Conservation (phyloP, 2,329 filamentous ascomycete species). For the Calonectria naviculata region DNA sequence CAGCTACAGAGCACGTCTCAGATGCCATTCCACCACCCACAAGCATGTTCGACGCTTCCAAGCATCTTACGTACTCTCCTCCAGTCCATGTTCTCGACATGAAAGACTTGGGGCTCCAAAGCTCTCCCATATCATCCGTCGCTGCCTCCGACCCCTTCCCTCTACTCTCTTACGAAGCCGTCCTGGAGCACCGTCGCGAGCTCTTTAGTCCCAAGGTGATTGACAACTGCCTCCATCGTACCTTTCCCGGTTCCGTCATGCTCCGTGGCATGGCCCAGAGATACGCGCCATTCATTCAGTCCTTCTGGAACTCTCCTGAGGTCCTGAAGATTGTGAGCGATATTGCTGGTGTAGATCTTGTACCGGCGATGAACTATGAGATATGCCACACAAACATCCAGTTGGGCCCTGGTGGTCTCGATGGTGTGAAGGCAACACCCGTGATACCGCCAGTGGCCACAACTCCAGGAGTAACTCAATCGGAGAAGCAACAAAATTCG, state of each 20-base stretch:
- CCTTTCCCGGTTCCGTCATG: conserved; percentile 62
- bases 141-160: conserved; percentile 75
- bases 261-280: conserved; percentile 55
- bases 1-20: not conserved
- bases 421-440: conserved; percentile 39
- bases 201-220: conserved; percentile 67
- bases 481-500: not conserved
- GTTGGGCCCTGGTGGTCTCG: conserved; percentile 32
- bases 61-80: conserved; percentile 65
- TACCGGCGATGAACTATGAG: conserved; percentile 67
- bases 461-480: conserved; percentile 1
- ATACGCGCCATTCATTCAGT: conserved; percentile 45
- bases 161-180: conserved; percentile 70
- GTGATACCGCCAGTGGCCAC: conserved; percentile 40
- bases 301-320: conserved; percentile 65
- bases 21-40: not conserved
- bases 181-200: conserved; percentile 71
- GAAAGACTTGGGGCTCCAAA: conserved; percentile 69
- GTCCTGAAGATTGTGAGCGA: conserved; percentile 64
- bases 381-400: conserved; percentile 68
- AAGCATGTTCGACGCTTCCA: conserved; percentile 30
- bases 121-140: conserved; percentile 68
- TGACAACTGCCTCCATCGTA: conserved; percentile 65
- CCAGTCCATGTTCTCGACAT: conserved; percentile 66
- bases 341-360: conserved; percentile 67